Evolutionary conservation across 495 filamentous ascomycete species (phyloP).

Genomic region (Penicillium cosmopolitanum): DNA sequence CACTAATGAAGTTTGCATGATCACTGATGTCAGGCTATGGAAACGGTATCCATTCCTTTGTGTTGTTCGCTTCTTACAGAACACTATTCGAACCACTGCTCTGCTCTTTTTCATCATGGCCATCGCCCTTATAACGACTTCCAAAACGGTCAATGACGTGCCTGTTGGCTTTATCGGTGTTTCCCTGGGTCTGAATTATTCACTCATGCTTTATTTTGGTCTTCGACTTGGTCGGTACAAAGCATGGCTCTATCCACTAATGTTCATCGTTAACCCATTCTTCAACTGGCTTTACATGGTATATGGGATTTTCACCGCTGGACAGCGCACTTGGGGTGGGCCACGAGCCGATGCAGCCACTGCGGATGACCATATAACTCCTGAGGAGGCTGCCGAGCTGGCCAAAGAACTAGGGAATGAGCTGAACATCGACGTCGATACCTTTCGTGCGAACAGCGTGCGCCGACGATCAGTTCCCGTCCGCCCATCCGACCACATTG

Average conservation of each 20-base stretch:
- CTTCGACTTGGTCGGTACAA: conserved; percentile 85
- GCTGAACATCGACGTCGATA: conserved; percentile 88
- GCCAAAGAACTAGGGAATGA: conserved; percentile 84
- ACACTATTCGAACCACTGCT: conserved; percentile 94
- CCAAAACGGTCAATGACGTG: conserved; percentile 72
- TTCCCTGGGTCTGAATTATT: conserved; percentile 92
- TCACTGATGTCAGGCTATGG: conserved; percentile 93
- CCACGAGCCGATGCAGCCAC: conserved; percentile 89
- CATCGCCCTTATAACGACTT: conserved; percentile 83
- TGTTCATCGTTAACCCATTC: conserved; percentile 95
- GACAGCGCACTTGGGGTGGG: conserved; percentile 95
- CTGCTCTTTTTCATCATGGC: conserved; percentile 96
- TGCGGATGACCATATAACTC: conserved; percentile 77
- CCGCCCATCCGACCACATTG: conserved; percentile 71
- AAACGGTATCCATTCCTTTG: conserved; percentile 88
- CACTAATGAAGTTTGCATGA: conserved; percentile 98
- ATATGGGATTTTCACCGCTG: conserved; percentile 84
- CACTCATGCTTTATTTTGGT: conserved; percentile 97
- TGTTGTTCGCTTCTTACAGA: conserved; percentile 89
- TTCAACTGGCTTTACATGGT: conserved; percentile 99
- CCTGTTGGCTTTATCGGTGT: conserved; percentile 94
- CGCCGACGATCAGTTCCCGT: conserved; percentile 63
- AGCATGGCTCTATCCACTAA: conserved; percentile 90
- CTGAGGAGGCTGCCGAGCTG: conserved; percentile 80
- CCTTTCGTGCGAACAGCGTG: conserved; percentile 70